Conservation (phyloP, 768 basidiomycete species). For the Clathrus columnatus region DNA sequence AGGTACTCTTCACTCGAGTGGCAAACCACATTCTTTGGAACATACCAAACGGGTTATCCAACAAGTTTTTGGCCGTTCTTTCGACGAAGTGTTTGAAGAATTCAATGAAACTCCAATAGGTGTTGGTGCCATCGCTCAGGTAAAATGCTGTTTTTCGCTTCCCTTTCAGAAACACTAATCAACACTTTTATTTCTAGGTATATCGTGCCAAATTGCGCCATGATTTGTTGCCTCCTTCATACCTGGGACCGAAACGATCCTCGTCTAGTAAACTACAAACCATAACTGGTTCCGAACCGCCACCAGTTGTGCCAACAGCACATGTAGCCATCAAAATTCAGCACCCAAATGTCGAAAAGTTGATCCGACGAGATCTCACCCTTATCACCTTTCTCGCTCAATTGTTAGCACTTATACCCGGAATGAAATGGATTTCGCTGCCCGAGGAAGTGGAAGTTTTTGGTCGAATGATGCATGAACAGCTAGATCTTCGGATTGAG, state of each 20-base stretch:
- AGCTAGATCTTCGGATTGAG: conserved; percentile 86
- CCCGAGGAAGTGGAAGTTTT: conserved; percentile 94
- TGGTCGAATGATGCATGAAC: conserved; percentile 92
- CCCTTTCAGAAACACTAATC: background rate
- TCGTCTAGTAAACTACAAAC: conserved; percentile 37
- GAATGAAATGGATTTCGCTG: conserved; percentile 93
- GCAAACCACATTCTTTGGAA: conserved; percentile 65
- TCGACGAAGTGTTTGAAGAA: conserved; percentile 84
- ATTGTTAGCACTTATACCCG: conserved; percentile 69
- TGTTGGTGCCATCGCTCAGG: conserved; percentile 98
- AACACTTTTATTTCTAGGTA: conserved; percentile 39
- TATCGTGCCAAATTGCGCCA: conserved; percentile 81
- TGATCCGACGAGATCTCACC: conserved; percentile 79
- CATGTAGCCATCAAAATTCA: conserved; percentile 94
- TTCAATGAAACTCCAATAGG: conserved; percentile 87
- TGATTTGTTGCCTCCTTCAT: conserved; percentile 78
- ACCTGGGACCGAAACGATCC: conserved; percentile 65
- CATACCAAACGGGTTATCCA: conserved; percentile 82
- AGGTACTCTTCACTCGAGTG: conserved; percentile 82
- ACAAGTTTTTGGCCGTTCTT: conserved; percentile 70
- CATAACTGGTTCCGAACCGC: conserved; percentile 48
- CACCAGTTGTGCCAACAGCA: conserved; percentile 68
- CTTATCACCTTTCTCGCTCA: conserved; percentile 94
- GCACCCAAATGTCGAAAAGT: conserved; percentile 77
- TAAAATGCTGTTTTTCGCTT: conserved; percentile 17